phyloP scores from a whole-genome alignment of 73 alveolate species.

The Paramecium caudatum region DNA sequence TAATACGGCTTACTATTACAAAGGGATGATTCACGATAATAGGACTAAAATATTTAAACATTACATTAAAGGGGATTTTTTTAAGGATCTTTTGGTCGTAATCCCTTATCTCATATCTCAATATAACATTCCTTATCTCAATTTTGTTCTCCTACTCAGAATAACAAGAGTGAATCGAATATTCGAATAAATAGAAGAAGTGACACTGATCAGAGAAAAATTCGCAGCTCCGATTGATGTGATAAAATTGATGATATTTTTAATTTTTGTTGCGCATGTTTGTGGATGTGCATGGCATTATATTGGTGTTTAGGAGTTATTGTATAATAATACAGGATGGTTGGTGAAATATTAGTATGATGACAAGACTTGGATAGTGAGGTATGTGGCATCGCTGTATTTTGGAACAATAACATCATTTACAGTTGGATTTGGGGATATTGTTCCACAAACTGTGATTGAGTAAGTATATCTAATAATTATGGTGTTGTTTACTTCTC shows the following conservation, averaged over 20 bases:
- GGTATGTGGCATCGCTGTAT: slow-evolving; percentile 67
- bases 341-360: slow-evolving; percentile 20
- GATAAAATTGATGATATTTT: neutral
- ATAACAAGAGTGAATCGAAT: slow-evolving; percentile 39
- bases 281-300: slow-evolving; percentile 64
- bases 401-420: slow-evolving; percentile 62
- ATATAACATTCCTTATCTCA: slow-evolving; percentile 33
- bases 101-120: slow-evolving; percentile 23
- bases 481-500: slow-evolving; percentile 60
- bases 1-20: slow-evolving; percentile 34
- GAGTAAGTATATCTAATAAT: slow-evolving; percentile 64
- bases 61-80: slow-evolving; percentile 37
- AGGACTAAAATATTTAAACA: slow-evolving; percentile 20
- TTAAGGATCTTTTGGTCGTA: slow-evolving; percentile 9
- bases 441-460: slow-evolving; percentile 51
- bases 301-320: slow-evolving; percentile 1
- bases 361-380: slow-evolving; percentile 51
- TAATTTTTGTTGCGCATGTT: slow-evolving; percentile 36
- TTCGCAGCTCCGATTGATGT: slow-evolving; percentile 58
- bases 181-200: slow-evolving; percentile 46
- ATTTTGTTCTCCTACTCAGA: slow-evolving; percentile 22
- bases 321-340: slow-evolving; percentile 41
- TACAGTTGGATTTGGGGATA: slow-evolving; percentile 73
- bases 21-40: slow-evolving; percentile 59
- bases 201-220: slow-evolving; percentile 33